A percentile compares a stretch with the other conserved stretches of the same genome.
phyloP scores from a whole-genome alignment of 805 yeast species.

The Lipomyces sp. region DNA sequence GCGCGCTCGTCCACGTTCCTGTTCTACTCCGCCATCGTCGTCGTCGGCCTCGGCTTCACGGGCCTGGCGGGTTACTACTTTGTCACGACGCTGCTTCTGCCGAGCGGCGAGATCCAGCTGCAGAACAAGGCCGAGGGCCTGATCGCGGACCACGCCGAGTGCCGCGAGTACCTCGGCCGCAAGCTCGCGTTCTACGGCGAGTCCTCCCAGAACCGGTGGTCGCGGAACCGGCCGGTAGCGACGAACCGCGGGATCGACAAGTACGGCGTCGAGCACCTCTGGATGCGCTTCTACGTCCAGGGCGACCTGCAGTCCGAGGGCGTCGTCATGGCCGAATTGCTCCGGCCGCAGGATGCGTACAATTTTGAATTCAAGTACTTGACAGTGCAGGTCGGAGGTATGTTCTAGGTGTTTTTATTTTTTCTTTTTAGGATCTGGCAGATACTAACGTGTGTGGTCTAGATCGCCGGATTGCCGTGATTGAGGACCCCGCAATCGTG shows the following conservation, averaged over 20 bases:
- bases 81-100: constrained; percentile 68
- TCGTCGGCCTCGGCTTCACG: constrained; percentile 19
- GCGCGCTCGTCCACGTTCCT: constrained; percentile 12
- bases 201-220: constrained; percentile 64
- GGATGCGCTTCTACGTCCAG: constrained; percentile 77
- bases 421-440: not conserved
- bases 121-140: constrained; percentile 75
- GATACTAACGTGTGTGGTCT: too few species aligned
- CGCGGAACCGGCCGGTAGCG: constrained; percentile 71
- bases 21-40: constrained; percentile 14
- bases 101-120: constrained; percentile 81
- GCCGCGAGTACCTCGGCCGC: constrained; percentile 55
- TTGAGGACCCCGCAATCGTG: constrained; percentile 9
- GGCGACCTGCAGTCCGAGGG: constrained; percentile 54
- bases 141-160: constrained; percentile 59
- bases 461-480: constrained; percentile 12
- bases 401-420: not conserved
- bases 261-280: constrained; percentile 70
- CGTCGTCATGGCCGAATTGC: constrained; percentile 68
- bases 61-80: constrained; percentile 30
- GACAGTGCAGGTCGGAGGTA: constrained; percentile 49
- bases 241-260: constrained; percentile 54
- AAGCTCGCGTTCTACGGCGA: constrained; percentile 78
- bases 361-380: constrained; percentile 61
- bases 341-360: constrained; percentile 43